These are phyloP conservation scores for Didymella pomorum DNA, from an alignment of 2,329 filamentous ascomycete species.

Conservation along the genomic window DNA sequence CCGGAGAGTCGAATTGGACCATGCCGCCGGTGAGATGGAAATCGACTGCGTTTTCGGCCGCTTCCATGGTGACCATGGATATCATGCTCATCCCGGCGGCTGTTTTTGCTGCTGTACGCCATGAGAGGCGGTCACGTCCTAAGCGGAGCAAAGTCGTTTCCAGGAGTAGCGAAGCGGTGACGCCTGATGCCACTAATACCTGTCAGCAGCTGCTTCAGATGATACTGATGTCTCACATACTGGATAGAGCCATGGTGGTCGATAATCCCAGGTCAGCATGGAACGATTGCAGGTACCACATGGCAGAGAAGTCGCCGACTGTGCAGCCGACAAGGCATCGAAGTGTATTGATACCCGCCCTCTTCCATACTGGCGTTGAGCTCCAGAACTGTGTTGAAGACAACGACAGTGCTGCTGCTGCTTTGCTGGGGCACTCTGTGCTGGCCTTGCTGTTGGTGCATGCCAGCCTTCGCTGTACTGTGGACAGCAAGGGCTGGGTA, in stretches of 20 bases:
- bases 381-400: constrained; percentile 46
- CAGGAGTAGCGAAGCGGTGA: constrained; percentile 61
- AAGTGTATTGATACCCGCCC: constrained; percentile 63
- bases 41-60: constrained; percentile 63
- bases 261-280: constrained; percentile 58
- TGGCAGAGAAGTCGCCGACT: constrained; percentile 63
- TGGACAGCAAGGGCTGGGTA: neutral
- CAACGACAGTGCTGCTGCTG: constrained; percentile 1
- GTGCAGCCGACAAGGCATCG: constrained; percentile 66
- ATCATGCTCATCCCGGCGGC: constrained; percentile 67
- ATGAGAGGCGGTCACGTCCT: constrained; percentile 59
- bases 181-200: constrained; percentile 59
- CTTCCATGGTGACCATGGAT: constrained; percentile 67
- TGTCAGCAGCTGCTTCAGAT: neutral
- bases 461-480: constrained; percentile 1
- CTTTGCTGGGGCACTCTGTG: constrained; percentile 10
- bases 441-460: constrained; percentile 1
- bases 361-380: constrained; percentile 54
- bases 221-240: constrained; percentile 2
- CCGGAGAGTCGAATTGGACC: constrained; percentile 56
- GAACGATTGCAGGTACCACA: constrained; percentile 63
- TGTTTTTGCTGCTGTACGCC: constrained; percentile 58
- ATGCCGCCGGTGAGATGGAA: constrained; percentile 63
- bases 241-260: constrained; percentile 62
- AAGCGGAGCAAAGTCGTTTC: constrained; percentile 61